Evolutionary conservation across 495 filamentous ascomycete genomes (phyloP).

Genomic region (Penicillium argentinense): DNA sequence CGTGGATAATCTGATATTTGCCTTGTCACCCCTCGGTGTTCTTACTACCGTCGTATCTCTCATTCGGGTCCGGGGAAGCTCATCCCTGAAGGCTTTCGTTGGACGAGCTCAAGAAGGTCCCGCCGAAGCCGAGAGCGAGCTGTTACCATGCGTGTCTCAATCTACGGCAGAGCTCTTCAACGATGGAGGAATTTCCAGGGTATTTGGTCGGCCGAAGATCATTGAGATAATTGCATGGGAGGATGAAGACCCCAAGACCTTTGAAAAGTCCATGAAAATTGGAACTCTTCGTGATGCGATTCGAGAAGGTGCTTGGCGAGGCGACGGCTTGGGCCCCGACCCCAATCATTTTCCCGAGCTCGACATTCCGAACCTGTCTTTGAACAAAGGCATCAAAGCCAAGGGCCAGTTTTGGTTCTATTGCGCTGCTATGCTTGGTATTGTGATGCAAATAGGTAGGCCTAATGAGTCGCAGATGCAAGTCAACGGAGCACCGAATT

Average conservation of each 20-base stretch:
- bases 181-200: constrained; percentile 40
- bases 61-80: constrained; percentile 52
- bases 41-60: constrained; percentile 53
- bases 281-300: constrained; percentile 34
- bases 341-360: constrained; percentile 22
- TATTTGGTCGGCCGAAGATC: constrained; percentile 41
- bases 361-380: constrained; percentile 46
- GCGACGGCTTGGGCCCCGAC: background rate
- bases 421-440: constrained; percentile 30
- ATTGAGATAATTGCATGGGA: constrained; percentile 42
- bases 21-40: constrained; percentile 54
- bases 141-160: constrained; percentile 44
- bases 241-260: constrained; percentile 14
- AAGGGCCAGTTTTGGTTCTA: constrained; percentile 34
- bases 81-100: constrained; percentile 52
- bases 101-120: constrained; percentile 49
- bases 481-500: too few species aligned
- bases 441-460: constrained; percentile 34
- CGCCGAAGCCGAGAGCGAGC: constrained; percentile 40
- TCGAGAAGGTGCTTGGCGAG: constrained; percentile 24
- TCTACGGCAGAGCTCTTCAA: constrained; percentile 46
- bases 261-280: constrained; percentile 17
- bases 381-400: constrained; percentile 46
- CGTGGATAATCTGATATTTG: constrained; percentile 55
- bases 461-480: too few species aligned